Evolutionary conservation across 805 yeast genomes (phyloP).

Genomic region (Spathaspora boniae): DNA sequence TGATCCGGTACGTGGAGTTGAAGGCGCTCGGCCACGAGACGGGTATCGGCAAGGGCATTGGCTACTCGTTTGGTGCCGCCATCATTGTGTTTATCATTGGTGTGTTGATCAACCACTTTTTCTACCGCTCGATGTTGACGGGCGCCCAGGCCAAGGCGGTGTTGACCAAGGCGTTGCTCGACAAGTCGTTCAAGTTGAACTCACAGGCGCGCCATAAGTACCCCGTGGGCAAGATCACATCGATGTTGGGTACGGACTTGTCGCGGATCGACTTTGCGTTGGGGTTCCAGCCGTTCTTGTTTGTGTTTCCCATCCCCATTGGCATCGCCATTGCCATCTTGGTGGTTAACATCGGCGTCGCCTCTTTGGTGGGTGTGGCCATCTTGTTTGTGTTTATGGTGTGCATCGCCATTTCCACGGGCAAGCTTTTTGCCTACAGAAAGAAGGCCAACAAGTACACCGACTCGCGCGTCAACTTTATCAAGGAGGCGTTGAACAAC

Average conservation of each 20-base stretch:
- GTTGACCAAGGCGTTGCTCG: constrained; percentile 64
- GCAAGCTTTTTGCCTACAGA: constrained; percentile 53
- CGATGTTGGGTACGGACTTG: constrained; percentile 77
- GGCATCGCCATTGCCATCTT: constrained; percentile 62
- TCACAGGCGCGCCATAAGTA: constrained; percentile 54
- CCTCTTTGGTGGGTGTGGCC: constrained; percentile 69
- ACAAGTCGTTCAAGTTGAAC: constrained; percentile 63
- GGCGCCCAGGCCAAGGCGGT: constrained; percentile 74
- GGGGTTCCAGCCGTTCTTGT: constrained; percentile 62
- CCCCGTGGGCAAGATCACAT: constrained; percentile 70
- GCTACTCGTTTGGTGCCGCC: constrained; percentile 38
- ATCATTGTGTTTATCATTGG: constrained; percentile 28
- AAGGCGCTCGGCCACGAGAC: constrained; percentile 22
- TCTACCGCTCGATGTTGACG: constrained; percentile 54
- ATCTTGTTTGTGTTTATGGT: constrained; percentile 50
- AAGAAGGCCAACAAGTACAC: constrained; percentile 58
- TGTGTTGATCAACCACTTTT: constrained; percentile 53
- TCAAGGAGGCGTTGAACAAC: constrained; percentile 75
- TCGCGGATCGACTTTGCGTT: constrained; percentile 76
- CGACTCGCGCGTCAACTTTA: constrained; percentile 69
- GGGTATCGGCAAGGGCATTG: constrained; percentile 34
- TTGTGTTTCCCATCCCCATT: constrained; percentile 63
- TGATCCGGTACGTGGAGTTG: constrained; percentile 32
- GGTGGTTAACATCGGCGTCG: constrained; percentile 64
- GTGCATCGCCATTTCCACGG: constrained; percentile 45